Conservation (phyloP, 805 yeast species). For the Barnettozyma sucrosica region DNA sequence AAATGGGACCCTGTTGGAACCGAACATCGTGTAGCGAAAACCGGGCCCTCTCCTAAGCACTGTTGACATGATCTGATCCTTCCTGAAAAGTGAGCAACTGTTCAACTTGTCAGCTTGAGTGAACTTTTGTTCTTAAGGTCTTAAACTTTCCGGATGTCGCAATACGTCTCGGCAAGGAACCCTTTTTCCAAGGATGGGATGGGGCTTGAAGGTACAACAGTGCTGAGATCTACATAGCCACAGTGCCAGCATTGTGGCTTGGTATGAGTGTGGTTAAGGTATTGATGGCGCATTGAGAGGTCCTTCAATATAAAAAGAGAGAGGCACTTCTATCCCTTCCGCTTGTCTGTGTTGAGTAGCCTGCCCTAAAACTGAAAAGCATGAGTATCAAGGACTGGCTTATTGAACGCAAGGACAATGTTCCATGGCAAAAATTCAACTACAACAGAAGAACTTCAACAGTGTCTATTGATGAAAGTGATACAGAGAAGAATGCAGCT, state of each 20-base stretch:
- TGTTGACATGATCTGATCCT: no score
- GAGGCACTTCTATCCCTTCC: background rate
- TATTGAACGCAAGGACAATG: background rate
- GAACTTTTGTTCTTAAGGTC: no score
- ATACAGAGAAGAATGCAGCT: background rate
- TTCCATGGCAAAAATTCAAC: background rate
- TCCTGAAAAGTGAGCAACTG: no score
- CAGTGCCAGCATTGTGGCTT: background rate
- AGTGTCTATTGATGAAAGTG: background rate
- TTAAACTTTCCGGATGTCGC: background rate
- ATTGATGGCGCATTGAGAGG: background rate
- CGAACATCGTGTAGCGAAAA: no score
- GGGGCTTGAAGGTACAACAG: no score
- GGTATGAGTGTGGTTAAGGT: background rate
- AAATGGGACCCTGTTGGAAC: no score
- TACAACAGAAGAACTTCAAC: background rate
- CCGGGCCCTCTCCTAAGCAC: no score
- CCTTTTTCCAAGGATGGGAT: background rate
- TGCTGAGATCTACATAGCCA: background rate
- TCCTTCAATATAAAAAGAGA: background rate
- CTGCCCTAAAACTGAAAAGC: background rate
- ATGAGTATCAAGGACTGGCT: background rate
- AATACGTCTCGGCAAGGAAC: background rate
- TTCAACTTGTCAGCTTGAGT: no score
- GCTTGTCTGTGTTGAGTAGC: background rate